Conservation (phyloP, 1,284 basidiomycete genomes). For the Moesziomyces sp. region DNA sequence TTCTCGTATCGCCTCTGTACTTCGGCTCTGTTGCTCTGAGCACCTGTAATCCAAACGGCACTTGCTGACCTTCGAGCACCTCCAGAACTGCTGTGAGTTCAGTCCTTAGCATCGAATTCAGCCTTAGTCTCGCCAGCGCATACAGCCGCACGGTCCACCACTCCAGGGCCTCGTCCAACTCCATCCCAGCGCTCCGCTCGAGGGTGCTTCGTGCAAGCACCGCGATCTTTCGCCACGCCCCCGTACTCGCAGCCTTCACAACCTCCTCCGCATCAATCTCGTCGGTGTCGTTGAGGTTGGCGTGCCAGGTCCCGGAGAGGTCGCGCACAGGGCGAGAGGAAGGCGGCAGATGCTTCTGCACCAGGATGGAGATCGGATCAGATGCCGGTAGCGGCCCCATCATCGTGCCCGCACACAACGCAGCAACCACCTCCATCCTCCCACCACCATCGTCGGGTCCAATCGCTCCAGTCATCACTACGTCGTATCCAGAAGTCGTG, state of each 20-base stretch:
- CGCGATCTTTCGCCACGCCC: slow-evolving; percentile 44
- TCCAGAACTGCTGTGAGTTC: background rate
- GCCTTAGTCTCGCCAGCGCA: slow-evolving; percentile 30
- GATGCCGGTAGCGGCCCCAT: slow-evolving; percentile 42
- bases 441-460: too few relatives aligned
- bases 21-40: slow-evolving; percentile 28
- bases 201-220: slow-evolving; percentile 13
- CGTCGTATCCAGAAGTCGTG: too few relatives aligned
- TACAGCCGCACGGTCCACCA: slow-evolving; percentile 52
- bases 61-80: slow-evolving; percentile 2
- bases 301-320: slow-evolving; percentile 22
- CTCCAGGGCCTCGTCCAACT: slow-evolving; percentile 10
- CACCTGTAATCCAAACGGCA: slow-evolving; percentile 36
- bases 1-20: slow-evolving; percentile 10
- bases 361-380: slow-evolving; percentile 35
- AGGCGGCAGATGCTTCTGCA: slow-evolving; percentile 45
- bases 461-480: too few relatives aligned
- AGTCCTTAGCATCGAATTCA: slow-evolving; percentile 29
- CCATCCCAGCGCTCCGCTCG: slow-evolving; percentile 1
- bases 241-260: slow-evolving; percentile 13
- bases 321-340: slow-evolving; percentile 40
- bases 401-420: slow-evolving; percentile 9
- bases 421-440: background rate
- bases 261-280: slow-evolving; percentile 6
- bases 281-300: too few relatives aligned